phyloP scores from a whole-genome alignment of 2,329 filamentous ascomycete genomes.

The Verticillium zaregamsianum region DNA sequence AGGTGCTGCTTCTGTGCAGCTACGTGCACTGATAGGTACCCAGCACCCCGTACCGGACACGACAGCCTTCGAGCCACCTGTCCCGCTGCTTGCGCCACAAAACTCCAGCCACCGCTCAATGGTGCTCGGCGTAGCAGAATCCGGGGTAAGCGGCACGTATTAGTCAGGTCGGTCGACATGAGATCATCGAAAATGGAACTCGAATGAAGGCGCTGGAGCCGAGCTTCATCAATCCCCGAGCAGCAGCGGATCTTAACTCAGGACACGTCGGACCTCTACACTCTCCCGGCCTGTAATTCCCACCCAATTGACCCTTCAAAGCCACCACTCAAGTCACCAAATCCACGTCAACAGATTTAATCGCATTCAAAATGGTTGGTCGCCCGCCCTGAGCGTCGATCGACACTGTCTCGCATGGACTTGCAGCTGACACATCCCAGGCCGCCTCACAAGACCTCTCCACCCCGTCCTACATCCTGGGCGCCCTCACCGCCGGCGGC shows the following conservation, averaged over 20 bases:
- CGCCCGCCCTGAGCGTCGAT: background rate
- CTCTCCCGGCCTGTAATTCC: background rate
- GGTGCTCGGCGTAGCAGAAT: background rate
- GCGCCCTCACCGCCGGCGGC: conserved; percentile 77
- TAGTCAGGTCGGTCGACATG: conserved; percentile 8
- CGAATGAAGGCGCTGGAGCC: background rate
- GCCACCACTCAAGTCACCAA: background rate
- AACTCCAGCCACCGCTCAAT: conserved; percentile 1
- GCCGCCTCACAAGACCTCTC: conserved; percentile 33
- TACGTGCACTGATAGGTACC: background rate
- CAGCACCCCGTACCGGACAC: conserved; percentile 21
- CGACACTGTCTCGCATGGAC: background rate
- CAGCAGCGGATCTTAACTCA: background rate
- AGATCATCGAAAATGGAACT: conserved; percentile 7
- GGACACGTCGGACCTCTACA: background rate
- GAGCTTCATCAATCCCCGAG: background rate
- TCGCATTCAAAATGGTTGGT: conserved; percentile 6
- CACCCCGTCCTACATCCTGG: conserved; percentile 72
- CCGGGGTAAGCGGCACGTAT: conserved; percentile 6
- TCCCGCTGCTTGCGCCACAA: background rate
- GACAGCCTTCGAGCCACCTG: conserved; percentile 24
- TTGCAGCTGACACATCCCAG: conserved; percentile 5
- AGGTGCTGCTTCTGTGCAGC: conserved; percentile 10
- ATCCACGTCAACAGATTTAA: background rate
- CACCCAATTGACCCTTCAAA: background rate